Percentiles rank a stretch among this genome's conserved stretches.
These are phyloP conservation scores for Gloeopeniophorella convolvens DNA, from an alignment of 768 basidiomycete species.

Conservation along the genomic window DNA sequence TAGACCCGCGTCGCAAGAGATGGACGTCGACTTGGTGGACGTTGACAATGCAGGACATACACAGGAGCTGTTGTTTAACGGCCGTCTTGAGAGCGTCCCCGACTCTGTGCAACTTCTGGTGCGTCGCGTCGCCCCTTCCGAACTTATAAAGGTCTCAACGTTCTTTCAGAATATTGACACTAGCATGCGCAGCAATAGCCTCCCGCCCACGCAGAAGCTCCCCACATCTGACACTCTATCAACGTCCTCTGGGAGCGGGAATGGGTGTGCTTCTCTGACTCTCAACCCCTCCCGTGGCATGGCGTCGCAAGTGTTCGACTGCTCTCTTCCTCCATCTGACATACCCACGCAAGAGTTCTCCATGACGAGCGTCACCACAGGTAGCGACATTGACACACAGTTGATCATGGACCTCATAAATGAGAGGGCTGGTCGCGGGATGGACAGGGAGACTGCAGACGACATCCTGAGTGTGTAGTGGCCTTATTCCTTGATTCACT, in stretches of 20 bases:
- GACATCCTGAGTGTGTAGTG: conserved; percentile 42
- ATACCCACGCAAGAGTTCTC: conserved; percentile 7
- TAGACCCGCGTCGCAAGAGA: conserved; percentile 26
- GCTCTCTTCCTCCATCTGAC: conserved; percentile 21
- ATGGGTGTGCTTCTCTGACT: too few species aligned
- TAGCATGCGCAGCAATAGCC: conserved; percentile 5
- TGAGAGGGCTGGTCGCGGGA: conserved; percentile 14
- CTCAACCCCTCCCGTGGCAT: too few species aligned
- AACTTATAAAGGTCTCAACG: neutral
- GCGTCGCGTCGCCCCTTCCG: neutral
- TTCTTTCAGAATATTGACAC: conserved; percentile 6
- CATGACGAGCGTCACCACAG: neutral
- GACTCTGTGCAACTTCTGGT: conserved; percentile 16
- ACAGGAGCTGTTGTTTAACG: conserved; percentile 19
- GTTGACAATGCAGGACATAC: conserved; percentile 42
- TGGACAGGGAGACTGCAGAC: conserved; percentile 27
- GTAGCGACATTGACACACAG: conserved; percentile 35
- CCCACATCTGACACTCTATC: neutral
- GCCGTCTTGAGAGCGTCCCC: conserved; percentile 13
- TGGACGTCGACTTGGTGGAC: conserved; percentile 32
- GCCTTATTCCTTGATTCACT: neutral
- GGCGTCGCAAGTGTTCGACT: too few species aligned
- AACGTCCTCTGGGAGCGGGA: too few species aligned
- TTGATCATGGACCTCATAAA: conserved; percentile 30
- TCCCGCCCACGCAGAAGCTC: conserved; percentile 22